phyloP scores from a whole-genome alignment of 139 green algal genomes.

The Tetraselmis striata region DNA sequence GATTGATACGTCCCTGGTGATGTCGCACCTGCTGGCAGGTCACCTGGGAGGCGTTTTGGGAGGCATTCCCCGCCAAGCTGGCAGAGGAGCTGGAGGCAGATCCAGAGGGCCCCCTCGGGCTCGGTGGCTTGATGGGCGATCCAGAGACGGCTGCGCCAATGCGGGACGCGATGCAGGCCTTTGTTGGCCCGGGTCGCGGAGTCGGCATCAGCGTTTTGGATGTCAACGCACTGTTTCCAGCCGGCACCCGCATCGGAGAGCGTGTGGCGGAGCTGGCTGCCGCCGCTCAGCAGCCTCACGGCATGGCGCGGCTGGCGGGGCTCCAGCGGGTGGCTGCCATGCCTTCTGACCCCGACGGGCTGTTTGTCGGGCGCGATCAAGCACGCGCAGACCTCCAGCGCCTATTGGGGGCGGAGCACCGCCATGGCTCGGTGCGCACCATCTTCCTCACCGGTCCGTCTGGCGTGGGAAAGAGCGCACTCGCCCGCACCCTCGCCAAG shows the following conservation, averaged over 20 bases:
- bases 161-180: neutral
- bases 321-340: neutral
- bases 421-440: neutral
- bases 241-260: neutral
- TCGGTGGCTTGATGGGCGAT: neutral
- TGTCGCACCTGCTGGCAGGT: too few relatives aligned
- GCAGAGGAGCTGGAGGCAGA: neutral
- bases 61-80: neutral
- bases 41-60: neutral
- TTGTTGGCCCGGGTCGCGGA: neutral
- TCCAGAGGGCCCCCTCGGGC: neutral
- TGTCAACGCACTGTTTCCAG: neutral
- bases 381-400: neutral
- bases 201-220: neutral
- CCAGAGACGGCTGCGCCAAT: neutral
- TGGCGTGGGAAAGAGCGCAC: neutral
- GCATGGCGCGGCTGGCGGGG: neutral
- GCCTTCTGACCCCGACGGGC: neutral
- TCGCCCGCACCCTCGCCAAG: neutral
- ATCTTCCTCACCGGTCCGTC: neutral
- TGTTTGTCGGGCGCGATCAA: neutral
- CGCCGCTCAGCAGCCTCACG: neutral
- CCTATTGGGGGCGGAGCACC: neutral
- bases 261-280: neutral
- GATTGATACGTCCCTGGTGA: too few relatives aligned